Conservation (phyloP, 208 protist genomes). For the Trypanosoma boissoni region DNA sequence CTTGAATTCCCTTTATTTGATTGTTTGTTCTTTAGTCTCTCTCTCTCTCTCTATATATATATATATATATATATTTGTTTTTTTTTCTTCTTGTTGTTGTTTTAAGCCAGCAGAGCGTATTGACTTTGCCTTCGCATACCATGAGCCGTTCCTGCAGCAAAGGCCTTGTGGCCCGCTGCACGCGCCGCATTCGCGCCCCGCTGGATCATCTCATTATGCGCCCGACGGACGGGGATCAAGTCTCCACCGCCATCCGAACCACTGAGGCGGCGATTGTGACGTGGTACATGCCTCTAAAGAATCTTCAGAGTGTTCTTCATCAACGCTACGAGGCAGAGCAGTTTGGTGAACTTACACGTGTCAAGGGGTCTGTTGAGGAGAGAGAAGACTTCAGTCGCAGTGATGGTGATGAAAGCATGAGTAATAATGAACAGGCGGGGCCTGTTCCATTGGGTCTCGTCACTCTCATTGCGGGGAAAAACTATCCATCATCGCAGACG, state of each 20-base stretch:
- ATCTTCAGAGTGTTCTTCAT: slow-evolving; percentile 66
- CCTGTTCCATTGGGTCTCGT: slow-evolving; percentile 69
- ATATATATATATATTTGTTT: slow-evolving; percentile 11
- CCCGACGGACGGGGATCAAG: slow-evolving; percentile 64
- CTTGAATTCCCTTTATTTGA: too few relatives aligned
- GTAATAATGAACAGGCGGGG: slow-evolving; percentile 13
- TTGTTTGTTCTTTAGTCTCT: too few relatives aligned
- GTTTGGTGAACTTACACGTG: slow-evolving; percentile 54
- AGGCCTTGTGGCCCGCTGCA: slow-evolving; percentile 45
- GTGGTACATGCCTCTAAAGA: slow-evolving; percentile 68
- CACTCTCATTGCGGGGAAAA: slow-evolving; percentile 70
- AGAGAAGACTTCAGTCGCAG: background rate
- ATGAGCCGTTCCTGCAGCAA: background rate
- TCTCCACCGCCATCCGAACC: slow-evolving; percentile 61
- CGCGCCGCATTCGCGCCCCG: slow-evolving; percentile 68
- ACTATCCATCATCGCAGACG: slow-evolving; percentile 54
- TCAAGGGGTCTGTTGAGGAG: background rate
- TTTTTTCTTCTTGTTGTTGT: background rate
- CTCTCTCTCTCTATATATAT: slow-evolving; percentile 4
- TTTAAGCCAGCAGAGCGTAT: background rate
- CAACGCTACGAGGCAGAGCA: slow-evolving; percentile 78
- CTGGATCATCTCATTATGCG: slow-evolving; percentile 83
- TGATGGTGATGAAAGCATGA: background rate
- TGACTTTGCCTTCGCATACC: background rate
- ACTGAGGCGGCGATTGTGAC: slow-evolving; percentile 70